phyloP scores from a whole-genome alignment of 2,329 filamentous ascomycete genomes.

The Zymoseptoria brevis region DNA sequence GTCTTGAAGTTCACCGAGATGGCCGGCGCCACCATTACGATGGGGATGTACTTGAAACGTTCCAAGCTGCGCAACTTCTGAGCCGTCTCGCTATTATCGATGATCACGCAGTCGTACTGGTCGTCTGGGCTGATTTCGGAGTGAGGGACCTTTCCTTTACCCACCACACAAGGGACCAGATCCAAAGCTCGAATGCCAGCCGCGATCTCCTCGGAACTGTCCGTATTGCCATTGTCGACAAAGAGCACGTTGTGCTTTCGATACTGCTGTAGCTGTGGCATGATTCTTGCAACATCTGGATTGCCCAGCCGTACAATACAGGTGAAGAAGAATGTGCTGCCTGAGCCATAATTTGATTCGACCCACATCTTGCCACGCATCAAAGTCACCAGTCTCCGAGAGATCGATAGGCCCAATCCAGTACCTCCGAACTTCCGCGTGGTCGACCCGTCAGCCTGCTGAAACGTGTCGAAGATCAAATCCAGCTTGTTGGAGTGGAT shows the following conservation, averaged over 20 bases:
- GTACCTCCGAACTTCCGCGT: conserved; percentile 94
- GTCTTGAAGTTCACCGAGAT: conserved; percentile 91
- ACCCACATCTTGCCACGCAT: conserved; percentile 98
- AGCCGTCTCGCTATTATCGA: conserved; percentile 90
- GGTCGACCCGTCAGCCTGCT: conserved; percentile 94
- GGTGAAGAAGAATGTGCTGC: conserved; percentile 94
- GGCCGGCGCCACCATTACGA: conserved; percentile 80
- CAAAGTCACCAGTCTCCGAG: conserved; percentile 84
- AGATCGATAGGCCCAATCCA: conserved; percentile 87
- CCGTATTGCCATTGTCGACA: conserved; percentile 82
- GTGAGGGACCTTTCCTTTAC: conserved; percentile 56
- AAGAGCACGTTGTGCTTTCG: conserved; percentile 87
- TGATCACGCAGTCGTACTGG: conserved; percentile 89
- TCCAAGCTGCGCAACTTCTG: conserved; percentile 75
- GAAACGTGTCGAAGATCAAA: conserved; percentile 97
- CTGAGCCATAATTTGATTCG: conserved; percentile 80
- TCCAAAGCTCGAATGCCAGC: conserved; percentile 71
- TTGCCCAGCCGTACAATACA: conserved; percentile 80
- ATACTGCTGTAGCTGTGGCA: conserved; percentile 82
- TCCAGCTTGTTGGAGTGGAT: conserved; percentile 93
- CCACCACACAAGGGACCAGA: conserved; percentile 75
- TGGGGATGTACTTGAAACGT: conserved; percentile 95
- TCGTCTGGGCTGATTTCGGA: conserved; percentile 47
- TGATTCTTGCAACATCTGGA: conserved; percentile 67
- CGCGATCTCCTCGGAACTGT: conserved; percentile 66